Base-by-base conservation (phyloP, 192 early-diverging fungal species). In the Backusella circina region DNA sequence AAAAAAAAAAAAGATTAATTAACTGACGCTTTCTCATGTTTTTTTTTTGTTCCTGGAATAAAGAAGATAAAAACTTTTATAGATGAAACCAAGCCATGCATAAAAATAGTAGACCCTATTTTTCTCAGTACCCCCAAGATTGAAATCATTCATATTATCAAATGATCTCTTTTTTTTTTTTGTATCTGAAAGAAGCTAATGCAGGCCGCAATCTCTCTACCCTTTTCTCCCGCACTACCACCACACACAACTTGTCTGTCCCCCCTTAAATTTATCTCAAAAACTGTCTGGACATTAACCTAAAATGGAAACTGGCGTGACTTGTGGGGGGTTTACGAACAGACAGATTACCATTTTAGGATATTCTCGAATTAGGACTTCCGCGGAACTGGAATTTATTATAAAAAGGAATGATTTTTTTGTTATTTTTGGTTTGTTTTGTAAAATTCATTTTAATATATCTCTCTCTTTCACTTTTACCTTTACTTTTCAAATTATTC, bases 361-460 rank as follows among this genome's bases (percentile, higher is more conserved):
- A 61, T 26, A 28, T 28, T 61, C 23, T 61, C 54, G 23, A 61
- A 61, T 28, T 28, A 12, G 23, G 3, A 12, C 54, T 61, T 61
- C 54, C 54, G 54, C 54, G 54, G 54, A 61, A 61, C 54, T 61
- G 54, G 54, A 61, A 61, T 61, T 61, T 61, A 61, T 61, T 61
- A 61, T 61, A 61, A 61, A 61, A 61, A 61, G 54, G 54, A 61
- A 61, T 61, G 54, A 61, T 61, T 61, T 61, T 54, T n/a, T n/a
- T n/a, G n/a, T n/a, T 61, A 12, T 61, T 61, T 21, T 61, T 61
- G 26, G 21, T 61, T 61, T 61, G 21, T 28, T 61, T 61, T 61
- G 54, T 61, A 28, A 61, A 61, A 61, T 61, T 26, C 23, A 61
- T 61, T 61, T 61, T 61, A 67, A 67, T 67, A 67, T 33, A 67